Evolutionary conservation across 1,139 yeast species (phyloP).

Genomic region (Yamadazyma taylorii): DNA sequence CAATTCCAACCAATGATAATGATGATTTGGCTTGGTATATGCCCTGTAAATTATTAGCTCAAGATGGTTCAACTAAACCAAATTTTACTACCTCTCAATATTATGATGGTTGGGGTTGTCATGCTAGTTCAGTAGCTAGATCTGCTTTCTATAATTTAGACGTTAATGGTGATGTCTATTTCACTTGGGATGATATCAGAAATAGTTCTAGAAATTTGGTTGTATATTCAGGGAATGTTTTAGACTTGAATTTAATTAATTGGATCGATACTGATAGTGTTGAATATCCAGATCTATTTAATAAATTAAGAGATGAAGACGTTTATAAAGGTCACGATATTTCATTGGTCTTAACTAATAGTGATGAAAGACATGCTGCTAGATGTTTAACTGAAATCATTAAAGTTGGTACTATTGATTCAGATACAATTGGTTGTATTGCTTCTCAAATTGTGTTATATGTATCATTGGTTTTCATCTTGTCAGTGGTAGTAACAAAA

Average conservation of each 20-base stretch:
- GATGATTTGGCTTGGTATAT: constrained; percentile 89
- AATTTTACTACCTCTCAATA: constrained; percentile 61
- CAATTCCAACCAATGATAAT: constrained; percentile 65
- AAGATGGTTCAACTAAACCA: constrained; percentile 69
- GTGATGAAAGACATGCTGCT: constrained; percentile 69
- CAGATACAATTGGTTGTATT: constrained; percentile 93
- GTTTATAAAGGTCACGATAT: constrained; percentile 75
- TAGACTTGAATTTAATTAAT: constrained; percentile 72
- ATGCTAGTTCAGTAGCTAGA: constrained; percentile 72
- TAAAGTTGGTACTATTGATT: constrained; percentile 86
- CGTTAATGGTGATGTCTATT: constrained; percentile 74
- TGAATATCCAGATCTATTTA: constrained; percentile 71
- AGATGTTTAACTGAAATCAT: constrained; percentile 84
- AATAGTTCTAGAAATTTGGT: constrained; percentile 74
- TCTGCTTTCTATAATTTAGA: constrained; percentile 61
- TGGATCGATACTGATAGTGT: constrained; percentile 74
- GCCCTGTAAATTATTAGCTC: constrained; percentile 77
- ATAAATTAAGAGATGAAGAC: constrained; percentile 55
- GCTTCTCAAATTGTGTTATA: constrained; percentile 83
- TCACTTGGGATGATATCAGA: constrained; percentile 84
- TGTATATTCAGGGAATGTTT: constrained; percentile 84
- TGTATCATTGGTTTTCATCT: constrained; percentile 78
- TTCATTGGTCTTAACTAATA: constrained; percentile 70
- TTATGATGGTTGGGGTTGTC: constrained; percentile 90
- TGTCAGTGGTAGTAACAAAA: constrained; percentile 73